Base-by-base conservation (phyloP, 2,329 filamentous ascomycete genomes). In the Didymella keratinophila region DNA sequence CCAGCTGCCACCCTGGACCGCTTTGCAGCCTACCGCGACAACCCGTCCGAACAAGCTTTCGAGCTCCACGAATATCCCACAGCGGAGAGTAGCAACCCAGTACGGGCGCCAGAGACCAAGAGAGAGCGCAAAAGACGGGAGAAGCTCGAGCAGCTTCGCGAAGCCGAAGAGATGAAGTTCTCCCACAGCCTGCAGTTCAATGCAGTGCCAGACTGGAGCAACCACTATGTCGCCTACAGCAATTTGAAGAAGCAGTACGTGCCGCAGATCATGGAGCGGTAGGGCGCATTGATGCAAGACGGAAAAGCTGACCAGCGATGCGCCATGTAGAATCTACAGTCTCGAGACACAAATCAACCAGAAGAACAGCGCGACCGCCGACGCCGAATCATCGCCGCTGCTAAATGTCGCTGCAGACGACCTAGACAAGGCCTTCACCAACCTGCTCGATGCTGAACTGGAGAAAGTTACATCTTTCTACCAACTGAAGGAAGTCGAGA, bases 141-240 rank as follows among this genome's bases (percentile, higher is more conserved):
- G 76, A 93, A 93, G 82, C 84, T 87, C 76, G 81, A 82, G 73
- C 86, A 86, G 83, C 87, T 93, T 71, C 86, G 91, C 69, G 83
- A 88, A 69, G 86, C 83, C 66, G 88, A 90, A 87, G 91, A 92
- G 75, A 99, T 99, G 95, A 98, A 98, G 89, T 99, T 99, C 84
- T 98, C 94, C 18, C 95, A 99, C 78, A 98, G 94, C 80, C 89
- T 99, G 70, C 95, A 99, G 83, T 99, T 99, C 82, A 99, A 99
- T 82, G 93, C 95, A 64, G 95, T 99, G 70, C 95, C 95, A n/a
- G 95, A 99, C 80, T 99, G 95, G 95, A 97, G 92, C 82, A 93
- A 89, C 71, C 88, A 98, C 79, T 99, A 99, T 79, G 96, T 99
- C 74, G 91, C 93, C 60, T 99, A 99, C 80, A 97, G 93, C 81